A percentile compares a stretch with the other conserved stretches of the same genome.
phyloP scores from a whole-genome alignment of 2,329 filamentous ascomycete genomes.

The Chrysoporthe puriensis region DNA sequence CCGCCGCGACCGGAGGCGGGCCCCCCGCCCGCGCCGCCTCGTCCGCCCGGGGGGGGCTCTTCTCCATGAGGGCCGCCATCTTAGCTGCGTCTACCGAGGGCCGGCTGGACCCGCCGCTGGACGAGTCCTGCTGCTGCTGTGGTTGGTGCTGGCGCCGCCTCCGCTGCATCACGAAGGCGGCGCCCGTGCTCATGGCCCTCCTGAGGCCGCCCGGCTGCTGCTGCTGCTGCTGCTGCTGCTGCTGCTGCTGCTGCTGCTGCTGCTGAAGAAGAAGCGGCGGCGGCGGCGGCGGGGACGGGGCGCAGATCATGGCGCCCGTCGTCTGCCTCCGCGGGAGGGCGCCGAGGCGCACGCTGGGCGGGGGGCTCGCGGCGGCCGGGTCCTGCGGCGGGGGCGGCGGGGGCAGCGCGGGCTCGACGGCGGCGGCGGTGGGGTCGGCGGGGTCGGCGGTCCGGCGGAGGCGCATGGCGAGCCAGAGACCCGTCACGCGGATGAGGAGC shows the following conservation, averaged over 20 bases:
- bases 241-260: no score
- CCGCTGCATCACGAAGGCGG: conserved; percentile 51
- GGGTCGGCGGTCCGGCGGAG: conserved; percentile 47
- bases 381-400: conserved; percentile 29
- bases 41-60: no score
- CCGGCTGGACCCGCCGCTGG: not conserved
- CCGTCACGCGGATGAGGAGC: conserved; percentile 54
- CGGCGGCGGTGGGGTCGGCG: not conserved
- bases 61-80: not conserved
- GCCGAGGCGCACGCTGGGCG: conserved; percentile 5
- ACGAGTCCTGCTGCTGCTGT: conserved; percentile 26
- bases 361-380: conserved; percentile 12
- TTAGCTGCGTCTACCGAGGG: not conserved
- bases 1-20: not conserved
- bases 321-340: conserved; percentile 30
- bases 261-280: no score
- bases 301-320: conserved; percentile 13
- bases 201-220: conserved; percentile 32
- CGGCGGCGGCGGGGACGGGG: not conserved
- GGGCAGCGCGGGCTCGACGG: not conserved
- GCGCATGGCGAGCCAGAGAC: conserved; percentile 55
- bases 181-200: conserved; percentile 51
- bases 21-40: no score
- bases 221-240: no score
- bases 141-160: conserved; percentile 32